phyloP scores from a whole-genome alignment of 495 filamentous ascomycete species.

The Neurospora intermedia region DNA sequence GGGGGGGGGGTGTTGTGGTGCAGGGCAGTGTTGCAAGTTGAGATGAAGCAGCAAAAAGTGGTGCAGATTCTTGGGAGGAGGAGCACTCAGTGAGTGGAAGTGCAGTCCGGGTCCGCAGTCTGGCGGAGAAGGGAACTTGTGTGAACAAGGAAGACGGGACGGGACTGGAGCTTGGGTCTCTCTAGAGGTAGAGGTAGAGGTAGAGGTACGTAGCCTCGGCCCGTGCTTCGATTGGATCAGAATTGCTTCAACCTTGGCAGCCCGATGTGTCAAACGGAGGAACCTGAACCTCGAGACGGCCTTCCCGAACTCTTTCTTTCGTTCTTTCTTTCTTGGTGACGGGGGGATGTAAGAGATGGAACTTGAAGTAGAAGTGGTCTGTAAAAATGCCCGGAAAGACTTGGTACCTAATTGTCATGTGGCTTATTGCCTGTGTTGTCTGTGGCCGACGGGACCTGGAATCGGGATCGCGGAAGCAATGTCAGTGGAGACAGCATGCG shows the following conservation, averaged over 20 bases:
- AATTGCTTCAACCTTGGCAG: neutral
- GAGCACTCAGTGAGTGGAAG: neutral
- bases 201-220: neutral
- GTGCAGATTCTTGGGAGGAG: neutral
- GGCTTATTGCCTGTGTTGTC: neutral
- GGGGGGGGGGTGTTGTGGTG: neutral
- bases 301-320: neutral
- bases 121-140: neutral
- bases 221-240: neutral
- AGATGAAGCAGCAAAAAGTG: neutral
- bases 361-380: neutral
- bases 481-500: conserved; percentile 1
- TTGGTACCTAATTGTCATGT: neutral
- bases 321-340: neutral
- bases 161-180: neutral
- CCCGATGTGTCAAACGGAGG: neutral
- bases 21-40: neutral
- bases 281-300: neutral
- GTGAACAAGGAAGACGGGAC: neutral
- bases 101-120: neutral
- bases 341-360: neutral
- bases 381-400: neutral
- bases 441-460: neutral
- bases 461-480: conserved; percentile 1
- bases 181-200: neutral